Base-by-base conservation (phyloP, 345 rosid species). In the Boechera stricta region DNA sequence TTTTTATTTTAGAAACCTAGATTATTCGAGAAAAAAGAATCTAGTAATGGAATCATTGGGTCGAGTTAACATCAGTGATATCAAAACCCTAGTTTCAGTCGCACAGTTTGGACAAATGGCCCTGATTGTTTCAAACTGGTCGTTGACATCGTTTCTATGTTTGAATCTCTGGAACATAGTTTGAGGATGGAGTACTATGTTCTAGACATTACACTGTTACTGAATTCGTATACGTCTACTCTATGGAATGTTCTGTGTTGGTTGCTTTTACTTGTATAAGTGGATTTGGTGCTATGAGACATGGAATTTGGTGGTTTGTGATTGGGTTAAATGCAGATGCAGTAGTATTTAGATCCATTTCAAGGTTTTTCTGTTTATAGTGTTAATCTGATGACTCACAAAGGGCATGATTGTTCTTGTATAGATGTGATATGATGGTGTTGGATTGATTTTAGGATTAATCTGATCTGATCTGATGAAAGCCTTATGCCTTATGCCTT, bases 31-130 rank as follows among this genome's bases (percentile, higher is more conserved):
- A 6, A 18, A 26, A 28, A 5, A 35, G 5, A 29, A 12, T 39
- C 35, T 68, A 41, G 56, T 5, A 4, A 59, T 31, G 69, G 47
- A 59, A 51, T 76, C 63, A 28, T 16, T 38, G 51, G 0, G 6
- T 65, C 9, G 24, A 62, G 52, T 44, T 63, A 7, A 39, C 28
- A 38, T 9, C 2, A 32, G 21, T 18, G 38, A 53, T 24, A 0
- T 69, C n/a, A 6, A 33, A 76, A 69, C 74, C 62, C 79, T 76
- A 60, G 36, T 39, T 39, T 39, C 42, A 39, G 35, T 33, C 6
- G 6, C 35, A 33, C 5, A 31, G 33, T 45, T 63, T 55, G 31
- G 4, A 56, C 4, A 39, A 69, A 38, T 49, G 28, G 29, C 29
- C 8, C 2, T 16, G 11, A 47, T 57, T 21, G 35, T 72, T 26